Conservation (phyloP, 139 green algal genomes). For the Chlamydomonas sp. region DNA sequence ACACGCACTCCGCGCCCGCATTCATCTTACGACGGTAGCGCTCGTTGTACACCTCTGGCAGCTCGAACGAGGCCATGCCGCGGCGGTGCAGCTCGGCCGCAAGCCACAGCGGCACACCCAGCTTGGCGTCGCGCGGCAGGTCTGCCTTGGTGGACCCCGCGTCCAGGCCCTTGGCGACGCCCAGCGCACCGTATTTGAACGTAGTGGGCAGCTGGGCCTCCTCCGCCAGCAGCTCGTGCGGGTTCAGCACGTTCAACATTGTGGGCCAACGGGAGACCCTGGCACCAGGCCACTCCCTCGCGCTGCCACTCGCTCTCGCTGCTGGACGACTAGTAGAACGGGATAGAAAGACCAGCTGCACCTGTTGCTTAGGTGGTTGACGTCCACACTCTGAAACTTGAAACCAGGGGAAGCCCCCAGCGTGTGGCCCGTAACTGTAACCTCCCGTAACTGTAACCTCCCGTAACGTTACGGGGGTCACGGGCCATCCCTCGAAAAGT, state of each 20-base stretch:
- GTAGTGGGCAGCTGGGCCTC: conserved; percentile 18
- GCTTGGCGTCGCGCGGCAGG: neutral
- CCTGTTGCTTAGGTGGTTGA: too few species aligned
- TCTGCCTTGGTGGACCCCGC: conserved; percentile 14
- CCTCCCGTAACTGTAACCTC: too few species aligned
- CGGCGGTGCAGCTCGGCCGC: conserved; percentile 9
- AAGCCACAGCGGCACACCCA: conserved; percentile 28
- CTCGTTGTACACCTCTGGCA: conserved; percentile 29
- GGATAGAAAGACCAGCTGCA: too few species aligned
- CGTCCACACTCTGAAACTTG: too few species aligned
- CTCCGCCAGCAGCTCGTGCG: conserved; percentile 26
- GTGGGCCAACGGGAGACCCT: too few species aligned
- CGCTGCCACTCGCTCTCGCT: too few species aligned
- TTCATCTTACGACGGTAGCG: conserved; percentile 29
- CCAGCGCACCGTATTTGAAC: conserved; percentile 20
- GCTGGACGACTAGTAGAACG: too few species aligned
- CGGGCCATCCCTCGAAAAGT: too few species aligned
- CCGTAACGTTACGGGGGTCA: too few species aligned
- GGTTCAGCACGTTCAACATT: conserved; percentile 20
- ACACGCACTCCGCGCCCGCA: conserved; percentile 31
- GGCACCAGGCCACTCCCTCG: too few species aligned
- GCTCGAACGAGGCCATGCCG: conserved; percentile 18
- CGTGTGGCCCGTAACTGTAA: too few species aligned
- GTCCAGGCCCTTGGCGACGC: conserved; percentile 21
- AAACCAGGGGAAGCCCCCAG: too few species aligned